Evolutionary conservation across 345 rosid species (phyloP).

Genomic region (Dipteronia sinensis): DNA sequence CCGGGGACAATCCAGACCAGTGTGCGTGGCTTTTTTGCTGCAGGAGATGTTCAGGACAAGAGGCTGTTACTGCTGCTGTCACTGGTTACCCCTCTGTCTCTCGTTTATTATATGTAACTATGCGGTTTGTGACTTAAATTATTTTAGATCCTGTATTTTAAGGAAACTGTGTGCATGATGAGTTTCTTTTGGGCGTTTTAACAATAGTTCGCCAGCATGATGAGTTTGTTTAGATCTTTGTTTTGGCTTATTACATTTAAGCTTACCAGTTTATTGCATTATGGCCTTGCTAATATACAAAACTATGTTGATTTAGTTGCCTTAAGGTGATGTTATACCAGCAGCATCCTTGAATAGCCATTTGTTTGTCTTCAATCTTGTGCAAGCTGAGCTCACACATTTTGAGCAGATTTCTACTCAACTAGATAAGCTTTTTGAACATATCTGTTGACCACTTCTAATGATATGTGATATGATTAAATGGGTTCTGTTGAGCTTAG

Average conservation of each 20-base stretch:
- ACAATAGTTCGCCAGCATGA: too few species aligned
- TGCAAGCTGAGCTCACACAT: too few species aligned
- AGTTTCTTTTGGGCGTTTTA: background rate
- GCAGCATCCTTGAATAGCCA: background rate
- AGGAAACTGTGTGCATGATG: background rate
- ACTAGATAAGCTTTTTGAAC: too few species aligned
- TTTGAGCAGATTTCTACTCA: too few species aligned
- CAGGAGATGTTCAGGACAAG: constrained; percentile 98
- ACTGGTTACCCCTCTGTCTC: constrained; percentile 65
- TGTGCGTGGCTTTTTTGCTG: constrained; percentile 82
- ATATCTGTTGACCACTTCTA: too few species aligned
- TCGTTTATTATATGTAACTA: background rate
- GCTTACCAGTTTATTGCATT: background rate
- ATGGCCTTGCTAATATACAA: background rate
- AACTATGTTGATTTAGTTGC: background rate
- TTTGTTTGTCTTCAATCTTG: background rate
- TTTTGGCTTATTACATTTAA: background rate
- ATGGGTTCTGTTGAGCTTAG: too few species aligned
- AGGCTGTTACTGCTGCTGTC: constrained; percentile 94
- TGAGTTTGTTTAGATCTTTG: background rate
- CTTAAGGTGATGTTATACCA: background rate
- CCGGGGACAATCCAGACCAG: constrained; percentile 80
- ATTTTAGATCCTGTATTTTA: background rate
- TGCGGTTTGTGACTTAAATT: background rate
- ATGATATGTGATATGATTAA: too few species aligned